Conservation (phyloP, 2,329 filamentous ascomycete species). For the Trichoderma cornu-damae region DNA sequence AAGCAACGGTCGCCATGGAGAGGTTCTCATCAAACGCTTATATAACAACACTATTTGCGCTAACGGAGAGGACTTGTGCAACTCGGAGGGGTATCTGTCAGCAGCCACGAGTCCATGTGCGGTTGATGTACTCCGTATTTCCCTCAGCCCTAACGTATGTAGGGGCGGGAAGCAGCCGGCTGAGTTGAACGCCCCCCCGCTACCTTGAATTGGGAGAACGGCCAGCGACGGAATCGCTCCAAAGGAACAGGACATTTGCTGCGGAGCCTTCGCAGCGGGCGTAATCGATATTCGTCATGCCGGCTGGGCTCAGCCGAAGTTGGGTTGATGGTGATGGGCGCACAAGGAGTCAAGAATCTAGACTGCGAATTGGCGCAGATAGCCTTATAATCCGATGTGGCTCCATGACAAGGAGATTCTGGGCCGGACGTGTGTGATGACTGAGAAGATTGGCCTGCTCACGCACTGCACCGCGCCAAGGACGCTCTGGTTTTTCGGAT, state of each 20-base stretch:
- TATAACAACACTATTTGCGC: neutral
- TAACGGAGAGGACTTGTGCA: neutral
- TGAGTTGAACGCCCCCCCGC: slow-evolving; percentile 12
- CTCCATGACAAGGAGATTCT: neutral
- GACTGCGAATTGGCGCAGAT: neutral
- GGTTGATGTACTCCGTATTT: neutral
- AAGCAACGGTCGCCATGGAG: neutral
- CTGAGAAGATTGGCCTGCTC: neutral
- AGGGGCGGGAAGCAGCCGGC: slow-evolving; percentile 20
- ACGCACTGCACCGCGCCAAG: neutral
- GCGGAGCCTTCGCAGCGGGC: neutral
- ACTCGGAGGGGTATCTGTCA: neutral
- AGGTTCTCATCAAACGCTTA: neutral
- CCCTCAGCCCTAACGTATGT: slow-evolving; percentile 12
- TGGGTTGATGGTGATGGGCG: neutral
- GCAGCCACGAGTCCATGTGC: neutral
- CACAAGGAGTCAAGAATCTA: neutral
- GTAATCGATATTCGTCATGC: neutral
- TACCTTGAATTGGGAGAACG: neutral
- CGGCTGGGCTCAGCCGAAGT: neutral
- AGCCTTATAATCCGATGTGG: neutral
- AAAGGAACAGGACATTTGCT: too few relatives aligned
- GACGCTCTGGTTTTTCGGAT: neutral
- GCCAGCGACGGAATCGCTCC: neutral
- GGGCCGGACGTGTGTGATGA: neutral